phyloP scores from a whole-genome alignment of 306 rosid genomes.

The Leucaena leucocephala region DNA sequence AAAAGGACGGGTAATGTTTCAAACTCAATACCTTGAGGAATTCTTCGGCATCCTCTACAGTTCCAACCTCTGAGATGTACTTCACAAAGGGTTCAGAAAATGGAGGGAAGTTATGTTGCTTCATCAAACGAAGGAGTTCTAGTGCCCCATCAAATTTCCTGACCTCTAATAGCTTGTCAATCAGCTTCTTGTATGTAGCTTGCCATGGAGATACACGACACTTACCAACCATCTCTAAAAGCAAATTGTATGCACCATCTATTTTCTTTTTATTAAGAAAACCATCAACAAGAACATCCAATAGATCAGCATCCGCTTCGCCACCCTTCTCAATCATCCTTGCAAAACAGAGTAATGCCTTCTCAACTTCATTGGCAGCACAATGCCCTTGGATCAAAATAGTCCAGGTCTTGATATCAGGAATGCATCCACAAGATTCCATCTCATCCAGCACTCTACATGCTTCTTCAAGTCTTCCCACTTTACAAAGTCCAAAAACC shows the following conservation, averaged over 20 bases:
- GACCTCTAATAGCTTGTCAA: constrained; percentile 55
- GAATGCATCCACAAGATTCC: constrained; percentile 75
- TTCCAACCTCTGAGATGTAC: constrained; percentile 76
- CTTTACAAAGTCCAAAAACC: constrained; percentile 84
- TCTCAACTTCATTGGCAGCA: constrained; percentile 62
- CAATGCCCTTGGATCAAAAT: constrained; percentile 92
- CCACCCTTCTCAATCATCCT: constrained; percentile 73
- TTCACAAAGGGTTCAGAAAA: constrained; percentile 57
- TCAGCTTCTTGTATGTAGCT: constrained; percentile 64
- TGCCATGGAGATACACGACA: constrained; percentile 69
- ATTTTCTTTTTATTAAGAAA: constrained; percentile 56
- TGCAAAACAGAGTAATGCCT: constrained; percentile 62
- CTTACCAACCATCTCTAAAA: constrained; percentile 57
- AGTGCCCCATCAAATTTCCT: constrained; percentile 80
- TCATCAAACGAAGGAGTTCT: constrained; percentile 67
- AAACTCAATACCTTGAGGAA: constrained; percentile 65
- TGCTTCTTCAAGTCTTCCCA: constrained; percentile 73
- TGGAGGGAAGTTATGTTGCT: constrained; percentile 66
- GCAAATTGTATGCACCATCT: constrained; percentile 64
- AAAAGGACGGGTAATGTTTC: constrained; percentile 53
- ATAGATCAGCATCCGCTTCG: constrained; percentile 66
- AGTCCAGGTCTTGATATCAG: constrained; percentile 94
- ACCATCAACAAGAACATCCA: constrained; percentile 68
- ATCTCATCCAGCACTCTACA: constrained; percentile 70
- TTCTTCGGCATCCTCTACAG: constrained; percentile 74